Base-by-base conservation (phyloP, 2,329 filamentous ascomycete genomes). In the Ceratocystis papillata region DNA sequence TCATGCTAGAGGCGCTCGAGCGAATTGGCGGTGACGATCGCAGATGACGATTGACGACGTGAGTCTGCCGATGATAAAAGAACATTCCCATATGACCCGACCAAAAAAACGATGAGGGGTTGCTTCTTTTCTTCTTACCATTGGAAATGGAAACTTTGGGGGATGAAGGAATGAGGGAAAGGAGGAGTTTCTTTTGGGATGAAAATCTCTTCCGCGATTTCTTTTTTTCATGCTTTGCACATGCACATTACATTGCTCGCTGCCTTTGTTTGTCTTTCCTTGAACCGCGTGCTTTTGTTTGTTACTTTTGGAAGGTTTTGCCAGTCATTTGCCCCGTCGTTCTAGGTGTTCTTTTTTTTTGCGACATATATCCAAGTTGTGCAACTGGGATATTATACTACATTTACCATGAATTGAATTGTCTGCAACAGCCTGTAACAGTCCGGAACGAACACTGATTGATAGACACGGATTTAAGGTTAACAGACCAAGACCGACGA, bases 1-100 rank as follows among this genome's bases (percentile, higher is more conserved):
- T 99, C 66, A 96, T 99, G 93, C 84, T 99, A 66, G 95, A 99
- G 78, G 90, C 86, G 8, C 76, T 89, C 67, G 83, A 86, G 74
- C 80, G 86, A 72, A 87, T 89, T 70, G 84, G 83, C 69, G 83
- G 83, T 67, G 82, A 84, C 72, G 82, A 86, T 70, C 76, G 78
- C 68, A 68, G 76, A 70, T 75, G 74, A 72, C 72, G 75, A 67
- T 41, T 41, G 68, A 74, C 71, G 69, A 70, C 64, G 65, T 41
- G 62, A 65, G 44, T 45, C 62, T 46, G 25, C 55, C 57, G 60
- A 46, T 55, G 53, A 57, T 53, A 57, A 41, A 33, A 22, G 30
- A 63, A 61, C 41, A 53, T 20, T 22, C n/a, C 45, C n/a, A 46
- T 15, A 37, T 59, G 53, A 59, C 25, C 61, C 41, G 46, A 63